phyloP scores from a whole-genome alignment of 345 rosid genomes.

The Linum tenue region DNA sequence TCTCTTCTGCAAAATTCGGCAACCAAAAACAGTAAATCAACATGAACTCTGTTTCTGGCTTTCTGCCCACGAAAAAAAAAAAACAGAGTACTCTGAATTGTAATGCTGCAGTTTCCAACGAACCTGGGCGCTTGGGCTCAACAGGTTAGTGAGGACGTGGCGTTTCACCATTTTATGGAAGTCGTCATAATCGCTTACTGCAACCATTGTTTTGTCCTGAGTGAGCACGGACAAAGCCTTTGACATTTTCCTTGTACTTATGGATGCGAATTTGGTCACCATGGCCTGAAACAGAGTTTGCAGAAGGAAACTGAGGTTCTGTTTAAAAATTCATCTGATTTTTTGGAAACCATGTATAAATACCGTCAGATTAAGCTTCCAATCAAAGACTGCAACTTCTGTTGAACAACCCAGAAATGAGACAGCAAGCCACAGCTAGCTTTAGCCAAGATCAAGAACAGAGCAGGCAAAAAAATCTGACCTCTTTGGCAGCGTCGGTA shows the following conservation, averaged over 20 bases:
- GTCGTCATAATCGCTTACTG: slow-evolving; percentile 71
- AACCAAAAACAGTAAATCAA: background rate
- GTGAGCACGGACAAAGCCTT: slow-evolving; percentile 61
- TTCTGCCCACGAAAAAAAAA: background rate
- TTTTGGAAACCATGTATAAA: too few species aligned
- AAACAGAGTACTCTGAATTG: background rate
- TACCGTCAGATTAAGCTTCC: too few species aligned
- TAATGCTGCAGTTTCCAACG: background rate
- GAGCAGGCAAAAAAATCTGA: slow-evolving; percentile 8
- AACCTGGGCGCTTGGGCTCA: slow-evolving; percentile 81
- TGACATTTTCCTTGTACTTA: slow-evolving; percentile 68
- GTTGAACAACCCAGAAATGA: too few species aligned
- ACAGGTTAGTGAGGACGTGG: slow-evolving; percentile 38
- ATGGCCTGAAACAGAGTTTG: slow-evolving; percentile 45
- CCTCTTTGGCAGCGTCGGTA: slow-evolving; percentile 70
- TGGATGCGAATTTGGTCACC: slow-evolving; percentile 70
- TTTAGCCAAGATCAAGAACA: too few species aligned
- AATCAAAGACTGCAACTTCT: too few species aligned
- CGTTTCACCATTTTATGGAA: slow-evolving; percentile 66
- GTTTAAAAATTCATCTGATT: too few species aligned
- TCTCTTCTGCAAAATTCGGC: slow-evolving; percentile 36
- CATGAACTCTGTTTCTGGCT: background rate
- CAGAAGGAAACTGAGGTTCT: too few species aligned
- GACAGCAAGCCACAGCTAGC: too few species aligned
- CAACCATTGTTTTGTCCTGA: slow-evolving; percentile 65